Base-by-base conservation (phyloP, 2,329 filamentous ascomycete species). In the Sclerotinia glacialis region DNA sequence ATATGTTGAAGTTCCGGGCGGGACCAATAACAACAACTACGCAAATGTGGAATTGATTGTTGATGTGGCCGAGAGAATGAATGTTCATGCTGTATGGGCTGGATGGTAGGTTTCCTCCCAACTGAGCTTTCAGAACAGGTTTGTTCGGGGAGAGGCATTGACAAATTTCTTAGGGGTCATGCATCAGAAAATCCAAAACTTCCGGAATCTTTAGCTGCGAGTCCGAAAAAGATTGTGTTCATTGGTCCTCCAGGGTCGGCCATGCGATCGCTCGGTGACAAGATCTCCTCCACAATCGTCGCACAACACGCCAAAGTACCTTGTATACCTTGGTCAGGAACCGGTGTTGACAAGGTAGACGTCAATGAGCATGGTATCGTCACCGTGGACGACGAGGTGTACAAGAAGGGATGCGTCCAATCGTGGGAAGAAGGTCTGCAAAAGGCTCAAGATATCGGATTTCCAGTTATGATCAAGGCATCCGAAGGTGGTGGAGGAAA, bases 11-110 rank as follows among this genome's bases (percentile, higher is more conserved):
- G 94, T 99, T 69, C 95, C 95, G 44, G 95, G 95, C 77, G 95
- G 95, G 77, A 99, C 95, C 70, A 99, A 99, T 83, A 99, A 99
- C 86, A 97, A 99, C 89, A 99, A 99, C 81, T 99, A 99, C 81
- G 95, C 95, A 81, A 99, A 99, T 78, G 95, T 99, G 68, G 95
- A 99, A 83, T 85, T 99, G 78, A 99, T 99, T 79, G 95, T 99
- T 72, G 95, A 99, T 82, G 88, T 99, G 78, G 95, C 95, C 34
- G 95, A 99, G 85, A 92, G 95, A 70, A 98, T 97, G 93, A 88
- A 94, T 75, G 95, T 99, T 69, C 95, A 99, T 77, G 95, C 95
- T 68, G 95, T 99, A 21, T 99, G 95, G 95, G 95, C 95, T 74
- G 95, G 95, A 84, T 99, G 95, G 93, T 95, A 81, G 83, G 89